Evolutionary conservation across 2,329 filamentous ascomycete species (phyloP).

Genomic region (Alternaria arborescens): DNA sequence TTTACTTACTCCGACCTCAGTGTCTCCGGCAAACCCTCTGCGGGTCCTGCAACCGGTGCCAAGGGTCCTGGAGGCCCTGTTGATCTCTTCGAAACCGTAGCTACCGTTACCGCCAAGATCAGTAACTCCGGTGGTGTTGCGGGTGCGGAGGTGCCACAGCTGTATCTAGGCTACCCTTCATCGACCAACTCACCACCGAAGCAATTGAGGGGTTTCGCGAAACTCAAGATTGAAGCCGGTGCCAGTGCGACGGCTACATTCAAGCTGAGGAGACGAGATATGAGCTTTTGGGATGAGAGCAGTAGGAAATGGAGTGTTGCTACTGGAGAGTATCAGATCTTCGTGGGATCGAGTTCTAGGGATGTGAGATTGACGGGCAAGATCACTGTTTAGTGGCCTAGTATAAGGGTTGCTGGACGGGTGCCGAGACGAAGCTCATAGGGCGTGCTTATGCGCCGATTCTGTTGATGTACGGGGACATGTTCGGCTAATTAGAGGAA

Average conservation of each 20-base stretch:
- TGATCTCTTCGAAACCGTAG: constrained; percentile 47
- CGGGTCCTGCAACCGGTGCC: constrained; percentile 36
- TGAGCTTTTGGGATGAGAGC: constrained; percentile 49
- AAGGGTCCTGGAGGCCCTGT: constrained; percentile 39
- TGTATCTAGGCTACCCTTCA: constrained; percentile 49
- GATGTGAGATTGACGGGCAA: constrained; percentile 47
- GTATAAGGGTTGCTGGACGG: neutral
- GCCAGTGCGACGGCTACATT: constrained; percentile 44
- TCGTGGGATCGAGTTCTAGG: constrained; percentile 48
- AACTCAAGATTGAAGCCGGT: constrained; percentile 44
- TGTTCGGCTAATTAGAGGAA: neutral
- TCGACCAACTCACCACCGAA: constrained; percentile 41
- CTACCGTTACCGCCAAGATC: constrained; percentile 47
- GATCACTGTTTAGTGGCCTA: constrained; percentile 39
- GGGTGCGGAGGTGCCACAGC: constrained; percentile 51
- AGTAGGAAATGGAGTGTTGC: constrained; percentile 48
- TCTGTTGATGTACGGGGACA: neutral
- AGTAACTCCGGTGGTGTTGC: constrained; percentile 47
- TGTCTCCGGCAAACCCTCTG: constrained; percentile 31
- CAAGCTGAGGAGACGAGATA: constrained; percentile 46
- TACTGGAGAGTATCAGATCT: constrained; percentile 43
- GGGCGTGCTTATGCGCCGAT: neutral
- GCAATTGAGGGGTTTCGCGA: constrained; percentile 50
- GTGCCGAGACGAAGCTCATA: neutral
- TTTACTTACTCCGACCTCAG: constrained; percentile 52